Base-by-base conservation (phyloP, 78 protist species). In the Dictyostelium purpureum region DNA sequence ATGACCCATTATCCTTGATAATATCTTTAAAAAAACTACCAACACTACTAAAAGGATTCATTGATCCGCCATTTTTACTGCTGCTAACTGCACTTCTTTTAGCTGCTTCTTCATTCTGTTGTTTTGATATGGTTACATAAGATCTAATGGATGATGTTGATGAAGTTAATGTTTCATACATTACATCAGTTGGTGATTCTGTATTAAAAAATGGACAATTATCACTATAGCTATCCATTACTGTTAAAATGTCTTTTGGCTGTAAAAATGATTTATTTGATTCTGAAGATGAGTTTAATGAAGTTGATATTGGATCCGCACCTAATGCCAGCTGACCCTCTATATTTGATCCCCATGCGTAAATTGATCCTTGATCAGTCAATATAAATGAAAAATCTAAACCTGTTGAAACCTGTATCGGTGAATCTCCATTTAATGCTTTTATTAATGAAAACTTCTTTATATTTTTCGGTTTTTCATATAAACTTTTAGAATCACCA, bases 261-360 rank as follows among this genome's bases (percentile, higher is more conserved):
- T n/a, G n/a, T n/a, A n/a, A n/a, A n/a, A n/a, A n/a, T n/a, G n/a
- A n/a, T n/a, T n/a, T n/a, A n/a, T n/a, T n/a, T n/a, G n/a, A n/a
- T n/a, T n/a, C n/a, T n/a, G n/a, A n/a, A n/a, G n/a, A n/a, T n/a
- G n/a, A n/a, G n/a, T n/a, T n/a, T n/a, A n/a, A n/a, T n/a, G n/a
- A n/a, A n/a, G n/a, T n/a, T n/a, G n/a, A n/a, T n/a, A n/a, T n/a
- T n/a, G n/a, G n/a, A n/a, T n/a, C n/a, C n/a, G n/a, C n/a, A 28
- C 85, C 85, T 18, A 38, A 26, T 28, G 67, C 69, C 26, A 88
- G 69, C 35, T 79, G 87, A 33, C 94, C 94, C 28, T 88, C 77
- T 3, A 47, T 67, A 18, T 54, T 35, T 21, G 77, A 33, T 3
- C 94, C 94, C 66, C 82, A 88, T 16, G 57, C 65, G 63, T 75